Conservation (phyloP, 805 yeast species). For the Jamesozyma lodderae region DNA sequence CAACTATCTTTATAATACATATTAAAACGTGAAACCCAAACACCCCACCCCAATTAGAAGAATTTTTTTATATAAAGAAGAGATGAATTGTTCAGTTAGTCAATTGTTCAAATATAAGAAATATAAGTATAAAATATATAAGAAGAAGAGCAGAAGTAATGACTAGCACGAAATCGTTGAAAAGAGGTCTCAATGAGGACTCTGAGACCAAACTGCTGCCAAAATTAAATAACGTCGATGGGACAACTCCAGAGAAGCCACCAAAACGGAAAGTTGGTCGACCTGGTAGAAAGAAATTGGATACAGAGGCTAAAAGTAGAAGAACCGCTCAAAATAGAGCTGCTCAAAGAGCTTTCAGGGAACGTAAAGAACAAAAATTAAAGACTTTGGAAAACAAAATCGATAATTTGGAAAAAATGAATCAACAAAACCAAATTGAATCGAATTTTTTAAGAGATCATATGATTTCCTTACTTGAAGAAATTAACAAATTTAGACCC, state of each 20-base stretch:
- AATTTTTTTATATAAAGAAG: too few relatives aligned
- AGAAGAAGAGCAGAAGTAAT: too few relatives aligned
- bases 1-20: too few relatives aligned
- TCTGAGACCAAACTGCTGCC: too few relatives aligned
- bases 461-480: conserved; percentile 63
- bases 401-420: conserved; percentile 58
- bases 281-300: conserved; percentile 77
- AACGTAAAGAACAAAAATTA: conserved; percentile 82
- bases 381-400: conserved; percentile 79
- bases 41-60: neutral
- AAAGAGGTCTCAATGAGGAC: too few relatives aligned
- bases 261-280: conserved; percentile 32
- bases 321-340: conserved; percentile 96
- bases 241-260: neutral
- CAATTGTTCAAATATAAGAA: too few relatives aligned
- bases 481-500: conserved; percentile 53
- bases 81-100: too few relatives aligned
- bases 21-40: too few relatives aligned
- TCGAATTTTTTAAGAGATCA: conserved; percentile 66
- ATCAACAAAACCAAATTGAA: conserved; percentile 59
- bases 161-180: too few relatives aligned
- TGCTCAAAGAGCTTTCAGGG: conserved; percentile 96
- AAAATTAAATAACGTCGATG: neutral
- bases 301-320: conserved; percentile 74
- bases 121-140: too few relatives aligned